Evolutionary conservation across 305 asterid species (phyloP).

Genomic region (Fraxinus xanthoxyloides): DNA sequence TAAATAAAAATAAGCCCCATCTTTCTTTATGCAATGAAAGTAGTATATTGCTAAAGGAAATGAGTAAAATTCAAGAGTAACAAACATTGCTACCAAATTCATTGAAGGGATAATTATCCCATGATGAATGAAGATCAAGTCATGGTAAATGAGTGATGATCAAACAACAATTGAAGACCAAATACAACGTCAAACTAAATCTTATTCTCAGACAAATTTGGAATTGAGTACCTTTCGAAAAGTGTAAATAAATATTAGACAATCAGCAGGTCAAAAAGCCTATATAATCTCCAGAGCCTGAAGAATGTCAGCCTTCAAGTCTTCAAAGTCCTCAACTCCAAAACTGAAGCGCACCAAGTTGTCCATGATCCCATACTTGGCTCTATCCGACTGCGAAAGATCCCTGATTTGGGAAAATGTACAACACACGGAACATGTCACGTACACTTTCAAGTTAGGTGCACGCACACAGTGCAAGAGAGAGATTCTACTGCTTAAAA

Average conservation of each 20-base stretch:
- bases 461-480: not conserved
- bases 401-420: slow-evolving; percentile 47
- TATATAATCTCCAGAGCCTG: slow-evolving; percentile 84
- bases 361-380: slow-evolving; percentile 77
- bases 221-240: not conserved
- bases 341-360: slow-evolving; percentile 97
- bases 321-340: slow-evolving; percentile 87
- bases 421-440: not conserved
- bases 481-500: not conserved
- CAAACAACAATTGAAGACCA: not conserved
- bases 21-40: too few species aligned
- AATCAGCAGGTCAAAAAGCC: slow-evolving; percentile 29
- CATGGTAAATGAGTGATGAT: not conserved
- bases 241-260: not conserved
- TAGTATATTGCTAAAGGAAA: not conserved
- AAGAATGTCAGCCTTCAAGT: slow-evolving; percentile 79
- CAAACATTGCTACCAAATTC: not conserved
- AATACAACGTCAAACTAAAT: not conserved
- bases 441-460: not conserved
- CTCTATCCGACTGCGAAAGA: slow-evolving; percentile 59
- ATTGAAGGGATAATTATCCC: not conserved
- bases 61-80: not conserved
- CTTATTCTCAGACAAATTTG: not conserved
- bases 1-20: too few species aligned
- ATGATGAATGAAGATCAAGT: not conserved